Base-by-base conservation (phyloP, 1,139 yeast species). In the Komagataea norvegica region DNA sequence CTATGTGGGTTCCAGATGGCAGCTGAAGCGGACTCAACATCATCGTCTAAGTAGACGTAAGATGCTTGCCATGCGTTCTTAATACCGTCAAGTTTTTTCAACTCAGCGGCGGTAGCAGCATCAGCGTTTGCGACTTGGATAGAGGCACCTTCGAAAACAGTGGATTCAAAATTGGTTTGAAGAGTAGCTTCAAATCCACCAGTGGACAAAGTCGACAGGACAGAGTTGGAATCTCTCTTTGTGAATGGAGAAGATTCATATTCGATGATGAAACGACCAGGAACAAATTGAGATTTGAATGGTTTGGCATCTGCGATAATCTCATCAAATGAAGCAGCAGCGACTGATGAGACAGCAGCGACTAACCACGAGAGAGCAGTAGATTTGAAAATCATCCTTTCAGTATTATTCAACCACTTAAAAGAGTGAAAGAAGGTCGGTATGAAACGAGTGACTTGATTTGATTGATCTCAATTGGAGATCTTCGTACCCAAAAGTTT, bases 1-100 rank as follows among this genome's bases (percentile, higher is more conserved):
- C 34, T 11, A 26, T 44, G 48, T 13, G 47, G 77, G 79, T 38
- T 68, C 74, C 15, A 56, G 67, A 18, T 18, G 56, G 41, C 24
- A 25, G 22, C 13, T 7, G 23, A 13, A 5, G 39, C 39, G 8
- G 25, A n/a, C 14, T 20, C 13, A 6, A 31, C 14, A 8, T 23
- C 16, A 14, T 32, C 34, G 19, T 31, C 35, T 8, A 36, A 20
- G 8, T 14, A 14, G 25, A 36, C 27, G 15, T 31, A 37, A 15
- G 34, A 25, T 9, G 39, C 38, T 27, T 34, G 42, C 42, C 42
- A 38, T 15, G 38, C 42, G 31, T 38, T 25, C 13, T 34, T 35
- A 21, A 38, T 31, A 29, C 42, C 42, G 9, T 13, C 14, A 22
- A 38, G 18, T 9, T 10, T 25, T 18, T 32, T 31, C 26, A 38